These are phyloP conservation scores for Penicillium salamii DNA, from an alignment of 495 filamentous ascomycete genomes.

Conservation along the genomic window DNA sequence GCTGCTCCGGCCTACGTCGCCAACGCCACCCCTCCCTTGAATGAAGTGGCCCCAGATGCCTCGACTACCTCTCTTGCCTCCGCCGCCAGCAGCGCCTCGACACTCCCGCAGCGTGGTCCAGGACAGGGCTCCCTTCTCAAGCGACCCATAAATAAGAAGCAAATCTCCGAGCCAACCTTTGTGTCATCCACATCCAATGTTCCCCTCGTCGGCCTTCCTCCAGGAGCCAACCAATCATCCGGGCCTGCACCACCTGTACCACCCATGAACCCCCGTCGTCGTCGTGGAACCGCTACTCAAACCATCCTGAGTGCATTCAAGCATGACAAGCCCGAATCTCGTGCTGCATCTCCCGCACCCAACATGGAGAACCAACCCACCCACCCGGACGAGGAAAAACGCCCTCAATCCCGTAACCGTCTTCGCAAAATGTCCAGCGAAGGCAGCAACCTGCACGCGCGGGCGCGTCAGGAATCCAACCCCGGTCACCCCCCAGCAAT, in stretches of 20 bases:
- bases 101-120: conserved; percentile 28
- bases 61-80: conserved; percentile 15
- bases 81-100: conserved; percentile 13
- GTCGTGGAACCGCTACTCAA: conserved; percentile 54
- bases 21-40: conserved; percentile 54
- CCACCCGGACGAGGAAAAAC: conserved; percentile 54
- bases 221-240: conserved; percentile 41
- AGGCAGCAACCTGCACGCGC: conserved; percentile 40
- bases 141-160: conserved; percentile 65
- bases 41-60: conserved; percentile 35
- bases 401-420: conserved; percentile 39
- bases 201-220: conserved; percentile 60
- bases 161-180: conserved; percentile 83
- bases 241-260: conserved; percentile 56
- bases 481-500: conserved; percentile 30
- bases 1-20: conserved; percentile 49
- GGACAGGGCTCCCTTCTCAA: conserved; percentile 46
- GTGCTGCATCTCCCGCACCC: conserved; percentile 22
- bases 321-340: conserved; percentile 34
- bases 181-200: conserved; percentile 75
- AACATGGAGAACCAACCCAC: conserved; percentile 44
- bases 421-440: conserved; percentile 55
- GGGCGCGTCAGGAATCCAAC: conserved; percentile 41
- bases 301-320: conserved; percentile 53
- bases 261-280: conserved; percentile 68